Base-by-base conservation (phyloP, 345 rosid genomes). In the Hypericum androsaemum region DNA sequence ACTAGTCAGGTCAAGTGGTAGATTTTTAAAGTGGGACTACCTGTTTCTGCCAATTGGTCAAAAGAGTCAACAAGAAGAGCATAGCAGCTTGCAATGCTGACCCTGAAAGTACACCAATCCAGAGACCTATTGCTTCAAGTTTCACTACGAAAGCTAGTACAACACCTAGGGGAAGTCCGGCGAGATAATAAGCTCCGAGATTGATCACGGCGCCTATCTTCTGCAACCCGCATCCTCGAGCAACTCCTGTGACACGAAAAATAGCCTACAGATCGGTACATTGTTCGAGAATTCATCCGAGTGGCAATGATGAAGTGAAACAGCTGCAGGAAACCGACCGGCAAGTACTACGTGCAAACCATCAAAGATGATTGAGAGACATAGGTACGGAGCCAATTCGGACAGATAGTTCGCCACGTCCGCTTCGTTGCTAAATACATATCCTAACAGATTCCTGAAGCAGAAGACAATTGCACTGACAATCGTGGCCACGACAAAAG, bases 151-250 rank as follows among this genome's bases (percentile, higher is more conserved):
- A 45, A 5, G 17, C 48, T 12, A 45, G 48, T 15, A 28, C 12
- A 7, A 11, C 8, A 3, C 48, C 48, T 28, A 45, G 48, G 1
- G 48, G 48, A 12, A 45, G 48, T 28, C 48, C 48, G 16, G 16
- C 48, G 7, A 45, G 16, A 28, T 45, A 45, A 28, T 12, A 45
- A 7, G 48, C 48, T 45, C 48, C 48, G 7, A 45, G 7, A 28
- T 45, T 45, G 17, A 45, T 45, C 8, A 11, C 12, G 17, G 16
- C 48, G 12, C 48, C 48, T 8, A 12, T 28, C 16, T 12, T 45
- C 48, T 45, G 48, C 48, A 15, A 45, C 48, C 48, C 48, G 22
- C 48, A 45, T 7, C 48, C 48, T 45, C 17, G 12, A 12, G 48
- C 48, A 12, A 28, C 6, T 8, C 48, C 48, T 45, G 48, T 9